A percentile compares a stretch with the other conserved stretches of the same genome.
phyloP scores from a whole-genome alignment of 2,329 filamentous ascomycete species.

The Phaeosphaeria sp. region DNA sequence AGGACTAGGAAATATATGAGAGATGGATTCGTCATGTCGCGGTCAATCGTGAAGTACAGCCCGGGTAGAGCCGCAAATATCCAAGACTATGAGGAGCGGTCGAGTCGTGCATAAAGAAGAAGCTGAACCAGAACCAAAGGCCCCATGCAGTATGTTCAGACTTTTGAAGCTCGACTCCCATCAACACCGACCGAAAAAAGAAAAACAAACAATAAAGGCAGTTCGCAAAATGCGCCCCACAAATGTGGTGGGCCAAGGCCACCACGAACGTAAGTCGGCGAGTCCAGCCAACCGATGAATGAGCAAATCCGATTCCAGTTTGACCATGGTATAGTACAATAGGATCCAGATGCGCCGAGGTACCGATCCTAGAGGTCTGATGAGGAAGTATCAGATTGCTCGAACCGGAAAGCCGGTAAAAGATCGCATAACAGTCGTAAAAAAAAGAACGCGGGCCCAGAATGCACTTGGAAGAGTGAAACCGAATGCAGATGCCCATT shows the following conservation, averaged over 20 bases:
- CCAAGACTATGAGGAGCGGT: constrained; percentile 15
- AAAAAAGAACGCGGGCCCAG: constrained; percentile 33
- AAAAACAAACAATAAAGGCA: constrained; percentile 7
- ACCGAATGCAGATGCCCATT: constrained; percentile 30
- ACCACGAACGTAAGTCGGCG: constrained; percentile 26
- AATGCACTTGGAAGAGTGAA: constrained; percentile 31
- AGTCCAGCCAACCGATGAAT: constrained; percentile 36
- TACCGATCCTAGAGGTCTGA: constrained; percentile 41
- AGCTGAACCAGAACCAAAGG: constrained; percentile 16
- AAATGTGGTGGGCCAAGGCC: constrained; percentile 11
- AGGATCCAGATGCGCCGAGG: constrained; percentile 43
- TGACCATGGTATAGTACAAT: constrained; percentile 48
- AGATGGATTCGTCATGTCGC: constrained; percentile 8
- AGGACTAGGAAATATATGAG: not conserved
- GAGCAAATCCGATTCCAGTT: constrained; percentile 22
- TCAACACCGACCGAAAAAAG: constrained; percentile 7
- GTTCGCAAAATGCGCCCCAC: constrained; percentile 13
- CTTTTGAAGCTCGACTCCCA: constrained; percentile 28
- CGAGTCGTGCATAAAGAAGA: constrained; percentile 15
- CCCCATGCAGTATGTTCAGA: constrained; percentile 25
- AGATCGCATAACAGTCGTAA: constrained; percentile 37
- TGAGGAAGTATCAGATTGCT: constrained; percentile 39
- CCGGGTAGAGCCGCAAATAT: constrained; percentile 12
- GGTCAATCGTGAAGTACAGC: constrained; percentile 10
- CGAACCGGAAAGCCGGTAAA: constrained; percentile 44